Conservation (phyloP, 2,329 filamentous ascomycete species). For the Hansfordia pulvinata region DNA sequence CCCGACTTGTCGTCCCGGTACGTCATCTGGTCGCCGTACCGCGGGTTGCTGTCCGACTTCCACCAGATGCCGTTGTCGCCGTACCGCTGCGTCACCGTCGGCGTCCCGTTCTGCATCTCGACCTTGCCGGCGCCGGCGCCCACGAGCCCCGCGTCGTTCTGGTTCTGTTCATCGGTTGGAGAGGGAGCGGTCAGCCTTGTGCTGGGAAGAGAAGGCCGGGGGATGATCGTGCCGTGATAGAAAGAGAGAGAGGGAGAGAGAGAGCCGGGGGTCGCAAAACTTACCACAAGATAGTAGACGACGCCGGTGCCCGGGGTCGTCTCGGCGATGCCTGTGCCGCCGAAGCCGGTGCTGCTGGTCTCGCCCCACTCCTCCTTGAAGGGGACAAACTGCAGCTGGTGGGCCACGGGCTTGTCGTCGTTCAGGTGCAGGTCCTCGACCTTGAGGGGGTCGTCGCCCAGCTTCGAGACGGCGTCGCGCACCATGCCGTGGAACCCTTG, state of each 20-base stretch:
- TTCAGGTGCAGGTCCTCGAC: conserved; percentile 22
- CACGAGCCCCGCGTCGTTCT: conserved; percentile 17
- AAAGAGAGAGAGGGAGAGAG: neutral
- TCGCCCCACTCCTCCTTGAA: conserved; percentile 22
- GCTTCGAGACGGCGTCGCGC: conserved; percentile 19
- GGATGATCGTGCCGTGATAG: accelerated
- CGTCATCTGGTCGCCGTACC: conserved; percentile 22
- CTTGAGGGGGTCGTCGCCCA: conserved; percentile 19
- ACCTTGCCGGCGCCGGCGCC: conserved; percentile 22
- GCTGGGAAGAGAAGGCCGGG: no score
- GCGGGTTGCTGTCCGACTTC: conserved; percentile 14
- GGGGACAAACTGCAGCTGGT: conserved; percentile 22
- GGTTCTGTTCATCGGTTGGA: conserved; percentile 12
- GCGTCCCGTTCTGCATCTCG: conserved; percentile 16
- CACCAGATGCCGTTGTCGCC: conserved; percentile 22
- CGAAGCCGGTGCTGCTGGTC: conserved; percentile 19
- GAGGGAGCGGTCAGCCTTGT: no score
- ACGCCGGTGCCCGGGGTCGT: conserved; percentile 16
- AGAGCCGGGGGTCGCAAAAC: conserved; percentile 4
- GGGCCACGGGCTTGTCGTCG: conserved; percentile 12
- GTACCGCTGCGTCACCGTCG: conserved; percentile 19
- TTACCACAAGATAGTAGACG: conserved; percentile 22
- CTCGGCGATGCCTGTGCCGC: conserved; percentile 24
- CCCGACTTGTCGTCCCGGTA: conserved; percentile 23
- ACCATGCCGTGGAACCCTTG: conserved; percentile 25